phyloP scores from a whole-genome alignment of 371 early-diverging fungal species.

The Haplosporangium sp. region DNA sequence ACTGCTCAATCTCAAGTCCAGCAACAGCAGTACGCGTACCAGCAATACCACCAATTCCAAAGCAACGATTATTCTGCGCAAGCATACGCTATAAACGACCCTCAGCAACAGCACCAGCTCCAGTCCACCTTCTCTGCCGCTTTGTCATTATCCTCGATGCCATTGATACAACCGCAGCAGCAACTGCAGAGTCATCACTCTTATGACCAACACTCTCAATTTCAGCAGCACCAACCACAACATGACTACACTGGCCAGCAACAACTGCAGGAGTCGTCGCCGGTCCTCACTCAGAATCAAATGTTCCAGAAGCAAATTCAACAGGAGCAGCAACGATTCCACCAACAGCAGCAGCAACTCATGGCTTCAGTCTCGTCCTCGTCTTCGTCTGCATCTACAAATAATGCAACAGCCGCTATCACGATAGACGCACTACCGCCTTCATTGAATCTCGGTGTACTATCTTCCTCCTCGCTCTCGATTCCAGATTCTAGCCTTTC shows the following conservation, averaged over 20 bases:
- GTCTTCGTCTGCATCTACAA: too few relatives aligned
- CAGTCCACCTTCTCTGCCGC: slow-evolving; percentile 37
- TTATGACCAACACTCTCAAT: slow-evolving; percentile 16
- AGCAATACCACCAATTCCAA: slow-evolving; percentile 15
- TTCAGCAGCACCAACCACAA: slow-evolving; percentile 7
- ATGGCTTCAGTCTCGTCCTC: slow-evolving; percentile 8
- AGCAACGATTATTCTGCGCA: slow-evolving; percentile 14
- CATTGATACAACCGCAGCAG: slow-evolving; percentile 19
- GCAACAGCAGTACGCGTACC: slow-evolving; percentile 8
- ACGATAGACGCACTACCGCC: too few relatives aligned
- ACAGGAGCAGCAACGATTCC: slow-evolving; percentile 40
- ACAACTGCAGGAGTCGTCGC: slow-evolving; percentile 26
- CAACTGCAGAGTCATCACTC: slow-evolving; percentile 11
- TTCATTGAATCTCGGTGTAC: slow-evolving; percentile 17
- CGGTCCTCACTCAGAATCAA: slow-evolving; percentile 27
- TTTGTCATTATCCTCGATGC: slow-evolving; percentile 36
- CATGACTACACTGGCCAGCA: too few relatives aligned
- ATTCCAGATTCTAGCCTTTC: too few relatives aligned
- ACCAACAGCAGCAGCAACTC: slow-evolving; percentile 4
- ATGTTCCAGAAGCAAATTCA: slow-evolving; percentile 47
- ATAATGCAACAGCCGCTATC: too few relatives aligned
- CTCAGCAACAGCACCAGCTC: slow-evolving; percentile 15
- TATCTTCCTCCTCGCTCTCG: slow-evolving; percentile 22
- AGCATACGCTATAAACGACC: slow-evolving; percentile 17
- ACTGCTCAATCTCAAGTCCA: slow-evolving; percentile 2